Evolutionary conservation across 805 yeast genomes (phyloP), one percentile per base, ranked within the genome.

Genomic region (Teunomyces aglyptinius): DNA sequence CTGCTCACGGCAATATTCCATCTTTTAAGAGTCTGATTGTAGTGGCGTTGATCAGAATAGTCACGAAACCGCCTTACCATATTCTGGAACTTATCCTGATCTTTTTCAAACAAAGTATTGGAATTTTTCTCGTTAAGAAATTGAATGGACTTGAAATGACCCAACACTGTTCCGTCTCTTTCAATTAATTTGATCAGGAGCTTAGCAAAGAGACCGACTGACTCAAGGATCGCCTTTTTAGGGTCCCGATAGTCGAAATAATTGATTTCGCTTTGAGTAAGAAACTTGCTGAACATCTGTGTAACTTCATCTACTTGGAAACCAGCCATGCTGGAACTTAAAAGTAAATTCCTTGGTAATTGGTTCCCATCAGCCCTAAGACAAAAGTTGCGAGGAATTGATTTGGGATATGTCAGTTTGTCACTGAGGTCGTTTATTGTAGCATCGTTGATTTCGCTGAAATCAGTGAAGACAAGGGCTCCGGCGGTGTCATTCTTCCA

Each of bases 391-490:
- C 39, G 39, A 5, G 39, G 39, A 22, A 36, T 36, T 36, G 39
- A 18, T n/a, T 18, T 22, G 20, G 39, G 39, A 22, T 36, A 36
- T 12, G 24, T 36, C 39, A 36, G 28, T 6, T n/a, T 13, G 10
- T 36, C 38, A 2, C 22, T 19, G 27, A 4, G 15, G 31, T 26
- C 34, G 8, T 29, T 33, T 12, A 45, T 45, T 10, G 33, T 41
- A 5, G 46, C 33, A 20, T 38, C 36, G n/a, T 24, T 31, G 18
- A 46, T 19, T 13, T 31, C 29, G 20, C 49, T 51, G 27, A 48
- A 51, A 28, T 51, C 54, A 2, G 54, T 41, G 19, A 46, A 44
- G 16, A 51, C 39, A 5, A 48, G 15, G 20, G 16, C 15, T 11
- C 46, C 49, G 2, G 41, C 43, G 19, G 27, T 24, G 4, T 31